Evolutionary conservation across 129 eudicot genomes (phyloP).

Genomic region (Arctium lappa): DNA sequence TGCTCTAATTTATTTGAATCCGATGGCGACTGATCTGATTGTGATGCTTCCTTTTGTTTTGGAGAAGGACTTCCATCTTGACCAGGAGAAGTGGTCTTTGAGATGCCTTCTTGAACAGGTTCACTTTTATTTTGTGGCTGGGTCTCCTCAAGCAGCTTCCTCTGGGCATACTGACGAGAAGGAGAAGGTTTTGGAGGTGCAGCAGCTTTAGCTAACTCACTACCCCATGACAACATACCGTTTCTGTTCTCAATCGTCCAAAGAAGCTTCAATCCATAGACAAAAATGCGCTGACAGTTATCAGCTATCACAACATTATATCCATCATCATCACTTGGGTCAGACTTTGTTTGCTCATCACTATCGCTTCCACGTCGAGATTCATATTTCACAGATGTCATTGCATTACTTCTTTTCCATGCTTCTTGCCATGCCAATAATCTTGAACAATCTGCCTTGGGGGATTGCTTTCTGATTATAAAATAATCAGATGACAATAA

Average conservation of each 20-base stretch:
- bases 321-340: constrained; percentile 93
- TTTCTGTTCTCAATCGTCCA: constrained; percentile 88
- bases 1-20: constrained; percentile 40
- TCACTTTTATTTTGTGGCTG: constrained; percentile 36
- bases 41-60: constrained; percentile 39
- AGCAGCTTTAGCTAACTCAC: constrained; percentile 82
- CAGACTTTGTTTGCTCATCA: constrained; percentile 76
- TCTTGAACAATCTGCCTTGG: constrained; percentile 84
- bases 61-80: constrained; percentile 46
- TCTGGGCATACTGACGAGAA: constrained; percentile 84
- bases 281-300: constrained; percentile 75
- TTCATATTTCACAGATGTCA: constrained; percentile 70
- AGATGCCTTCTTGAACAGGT: constrained; percentile 42
- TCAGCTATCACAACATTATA: constrained; percentile 90
- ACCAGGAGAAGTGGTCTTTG: constrained; percentile 31
- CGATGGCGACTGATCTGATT: constrained; percentile 49
- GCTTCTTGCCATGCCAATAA: constrained; percentile 93
- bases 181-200: constrained; percentile 89
- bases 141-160: constrained; percentile 67
- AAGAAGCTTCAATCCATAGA: constrained; percentile 82
- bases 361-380: constrained; percentile 67
- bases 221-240: constrained; percentile 90
- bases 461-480: constrained; percentile 86
- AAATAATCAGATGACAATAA: constrained; percentile 84
- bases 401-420: constrained; percentile 77